Evolutionary conservation across 345 rosid genomes (phyloP).

Genomic region (Orychophragmus violaceus): DNA sequence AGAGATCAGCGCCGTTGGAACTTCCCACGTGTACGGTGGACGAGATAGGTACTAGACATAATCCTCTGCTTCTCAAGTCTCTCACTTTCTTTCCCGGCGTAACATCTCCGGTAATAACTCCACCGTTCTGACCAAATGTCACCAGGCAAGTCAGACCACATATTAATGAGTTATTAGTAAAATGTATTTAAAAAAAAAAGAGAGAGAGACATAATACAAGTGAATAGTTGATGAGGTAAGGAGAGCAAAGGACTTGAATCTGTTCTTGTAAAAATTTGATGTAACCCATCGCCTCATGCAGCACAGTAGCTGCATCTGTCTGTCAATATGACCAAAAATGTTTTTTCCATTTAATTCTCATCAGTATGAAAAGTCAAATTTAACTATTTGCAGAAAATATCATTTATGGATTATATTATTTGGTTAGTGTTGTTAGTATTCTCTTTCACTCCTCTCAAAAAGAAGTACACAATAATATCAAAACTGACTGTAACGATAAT

Average conservation of each 20-base stretch:
- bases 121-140: constrained; percentile 36
- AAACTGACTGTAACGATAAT: neutral
- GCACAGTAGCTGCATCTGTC: constrained; percentile 95
- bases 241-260: constrained; percentile 78
- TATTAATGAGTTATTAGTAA: neutral
- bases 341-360: neutral
- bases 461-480: constrained; percentile 3
- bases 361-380: constrained; percentile 16
- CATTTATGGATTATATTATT: constrained; percentile 11
- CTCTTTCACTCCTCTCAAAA: neutral
- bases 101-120: constrained; percentile 34
- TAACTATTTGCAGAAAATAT: neutral
- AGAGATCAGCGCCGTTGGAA: constrained; percentile 80
- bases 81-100: constrained; percentile 12
- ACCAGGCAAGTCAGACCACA: neutral
- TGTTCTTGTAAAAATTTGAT: constrained; percentile 92
- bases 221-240: constrained; percentile 54
- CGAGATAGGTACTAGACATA: constrained; percentile 72
- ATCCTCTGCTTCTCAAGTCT: constrained; percentile 71
- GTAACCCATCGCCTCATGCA: constrained; percentile 96
- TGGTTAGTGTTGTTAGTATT: constrained; percentile 1
- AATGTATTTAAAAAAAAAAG: neutral
- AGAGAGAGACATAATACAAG: constrained; percentile 11
- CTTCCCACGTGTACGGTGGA: constrained; percentile 55
- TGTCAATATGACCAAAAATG: constrained; percentile 23